Base-by-base conservation (phyloP, 768 basidiomycete species). In the Holtermanniella nyarrowii region DNA sequence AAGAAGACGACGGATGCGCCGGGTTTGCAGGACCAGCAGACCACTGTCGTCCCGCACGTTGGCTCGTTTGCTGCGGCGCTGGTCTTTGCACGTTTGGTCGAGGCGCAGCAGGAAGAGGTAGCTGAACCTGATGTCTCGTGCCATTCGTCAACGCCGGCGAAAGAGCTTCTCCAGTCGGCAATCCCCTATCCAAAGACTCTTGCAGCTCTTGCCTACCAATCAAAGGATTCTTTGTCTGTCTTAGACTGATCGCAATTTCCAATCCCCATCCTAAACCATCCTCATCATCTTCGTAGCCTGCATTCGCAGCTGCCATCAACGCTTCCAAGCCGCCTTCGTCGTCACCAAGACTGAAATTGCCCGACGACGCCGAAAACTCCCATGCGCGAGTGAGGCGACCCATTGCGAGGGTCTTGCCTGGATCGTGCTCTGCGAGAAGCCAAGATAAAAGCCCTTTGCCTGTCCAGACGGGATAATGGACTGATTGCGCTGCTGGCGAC, bases 211-310 rank as follows among this genome's bases (percentile, higher is more conserved):
- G 31, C 31, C 31, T 37, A 16, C 31, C 31, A 7, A 37, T 37
- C 31, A 16, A 16, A 7, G 31, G 31, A 16, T 37, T 37, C 31
- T 16, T 37, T 16, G 31, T 16, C 49, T 56, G 48, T 46, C 53
- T 59, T 13, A 68, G 43, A 44, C 53, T 61, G 31, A 68, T 46
- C 1, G 37, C 42, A 5, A 68, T 58, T 45, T 68, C 66, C 41
- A 68, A 50, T n/a, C 66, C 66, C 66, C 66, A 68, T 10, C 61
- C 63, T 48, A 58, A 57, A 5, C 58, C 63, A 54, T 60, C 63
- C 1, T 26, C 26, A 22, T 58, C 58, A 31, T 58, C 60, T 5
- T 25, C 13, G 13, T 48, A 22, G 2, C 46, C 21, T 3, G 52
- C 43, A 4, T 26, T 44, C 0, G 58, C 58, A 13, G 59, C 55